Evolutionary conservation across 768 basidiomycete genomes (phyloP).

Genomic region (Sarcodon aspratus): DNA sequence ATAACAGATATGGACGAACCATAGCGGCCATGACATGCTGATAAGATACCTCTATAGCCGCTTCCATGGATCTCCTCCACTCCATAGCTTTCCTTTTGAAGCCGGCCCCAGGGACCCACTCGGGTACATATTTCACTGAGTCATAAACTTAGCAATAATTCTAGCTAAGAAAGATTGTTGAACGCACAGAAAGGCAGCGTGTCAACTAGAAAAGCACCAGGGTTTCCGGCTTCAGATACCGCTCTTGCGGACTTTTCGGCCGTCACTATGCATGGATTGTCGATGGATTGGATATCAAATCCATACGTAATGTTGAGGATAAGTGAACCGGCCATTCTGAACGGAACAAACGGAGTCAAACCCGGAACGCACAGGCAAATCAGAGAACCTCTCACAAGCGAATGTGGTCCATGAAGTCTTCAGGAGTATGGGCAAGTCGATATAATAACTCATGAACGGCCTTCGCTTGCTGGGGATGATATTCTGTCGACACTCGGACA

Average conservation of each 20-base stretch:
- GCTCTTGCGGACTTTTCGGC: constrained; percentile 4
- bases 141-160: neutral
- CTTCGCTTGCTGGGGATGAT: neutral
- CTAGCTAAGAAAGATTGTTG: neutral
- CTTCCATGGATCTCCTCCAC: neutral
- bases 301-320: constrained; percentile 11
- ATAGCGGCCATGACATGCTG: neutral
- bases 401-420: constrained; percentile 5
- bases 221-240: constrained; percentile 1
- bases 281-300: constrained; percentile 5
- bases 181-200: constrained; percentile 11
- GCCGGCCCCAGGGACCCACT: neutral
- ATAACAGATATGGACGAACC: neutral
- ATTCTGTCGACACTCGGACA: neutral
- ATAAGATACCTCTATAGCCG: neutral
- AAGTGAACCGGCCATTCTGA: constrained; percentile 6
- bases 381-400: constrained; percentile 3
- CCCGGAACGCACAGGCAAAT: neutral
- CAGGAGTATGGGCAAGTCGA: constrained; percentile 4
- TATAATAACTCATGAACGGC: constrained; percentile 1
- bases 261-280: constrained; percentile 7
- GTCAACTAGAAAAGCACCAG: constrained; percentile 25
- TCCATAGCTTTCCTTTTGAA: neutral
- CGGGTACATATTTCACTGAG: neutral
- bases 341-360: neutral